Evolutionary conservation across 352 stramenopile species (phyloP).

Genomic region (Hyaloperonospora arabidopsidis): DNA sequence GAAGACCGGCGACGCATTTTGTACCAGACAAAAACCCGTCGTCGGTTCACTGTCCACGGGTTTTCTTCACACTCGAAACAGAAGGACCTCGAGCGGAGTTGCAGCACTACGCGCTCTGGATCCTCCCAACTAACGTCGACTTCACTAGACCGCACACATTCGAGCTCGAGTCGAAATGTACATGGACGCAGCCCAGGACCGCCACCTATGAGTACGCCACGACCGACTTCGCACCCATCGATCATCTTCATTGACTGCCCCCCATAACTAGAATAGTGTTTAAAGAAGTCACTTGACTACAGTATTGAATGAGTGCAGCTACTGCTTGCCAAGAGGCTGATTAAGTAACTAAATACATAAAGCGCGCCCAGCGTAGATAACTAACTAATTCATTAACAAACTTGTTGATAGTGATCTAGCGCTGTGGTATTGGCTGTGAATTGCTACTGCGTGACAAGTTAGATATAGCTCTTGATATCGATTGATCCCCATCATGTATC

Average conservation of each 20-base stretch:
- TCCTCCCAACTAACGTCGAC: slow-evolving; percentile 10
- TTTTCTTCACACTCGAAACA: slow-evolving; percentile 17
- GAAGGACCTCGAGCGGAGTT: slow-evolving; percentile 10
- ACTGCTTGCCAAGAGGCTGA: too few relatives aligned
- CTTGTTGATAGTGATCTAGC: too few relatives aligned
- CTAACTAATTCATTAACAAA: too few relatives aligned
- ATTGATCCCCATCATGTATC: too few relatives aligned
- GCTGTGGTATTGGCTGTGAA: too few relatives aligned
- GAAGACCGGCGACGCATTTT: slow-evolving; percentile 19
- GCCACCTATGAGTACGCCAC: slow-evolving; percentile 8
- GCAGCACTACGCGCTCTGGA: slow-evolving; percentile 9
- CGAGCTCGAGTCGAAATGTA: slow-evolving; percentile 2
- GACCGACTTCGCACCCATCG: slow-evolving; percentile 20
- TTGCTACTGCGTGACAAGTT: too few relatives aligned
- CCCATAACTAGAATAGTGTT: slow-evolving; percentile 10
- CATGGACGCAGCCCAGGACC: slow-evolving; percentile 10
- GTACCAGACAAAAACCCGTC: slow-evolving; percentile 20
- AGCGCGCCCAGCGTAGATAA: too few relatives aligned
- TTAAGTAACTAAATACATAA: too few relatives aligned
- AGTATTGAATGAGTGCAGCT: background rate
- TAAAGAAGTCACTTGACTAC: background rate
- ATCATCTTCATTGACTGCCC: slow-evolving; percentile 35
- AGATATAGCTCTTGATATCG: too few relatives aligned
- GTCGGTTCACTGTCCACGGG: slow-evolving; percentile 28
- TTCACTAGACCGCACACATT: background rate